Base-by-base conservation (phyloP, 352 stramenopile genomes). In the Phytophthora sp. region DNA sequence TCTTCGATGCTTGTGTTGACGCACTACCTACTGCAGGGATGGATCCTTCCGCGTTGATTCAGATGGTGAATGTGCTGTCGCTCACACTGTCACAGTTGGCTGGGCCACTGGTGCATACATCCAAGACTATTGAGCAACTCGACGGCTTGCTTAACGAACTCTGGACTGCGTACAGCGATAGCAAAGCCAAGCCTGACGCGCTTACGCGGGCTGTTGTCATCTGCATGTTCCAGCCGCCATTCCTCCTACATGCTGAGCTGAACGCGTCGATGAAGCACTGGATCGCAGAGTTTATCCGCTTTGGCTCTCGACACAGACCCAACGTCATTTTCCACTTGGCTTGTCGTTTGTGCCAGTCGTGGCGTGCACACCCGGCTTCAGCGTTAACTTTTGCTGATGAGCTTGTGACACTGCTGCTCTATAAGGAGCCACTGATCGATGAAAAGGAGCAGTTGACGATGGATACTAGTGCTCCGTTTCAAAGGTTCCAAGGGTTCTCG, bases 311-410 rank as follows among this genome's bases (percentile, higher is more conserved):
- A 5, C 68, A 91, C 36, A 74, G 87, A 5, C 87, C 87, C 3
- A 93, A 93, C 45, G 87, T 93, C 13, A 67, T 95, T 15, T 95
- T 90, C 67, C 87, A 95, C 73, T 42, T 95, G 24, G 50, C 77
- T 27, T 92, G 82, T 33, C 81, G 81, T 2, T 66, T 95, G 18
- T 84, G 69, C 5, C 83, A 90, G 61, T 69, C 84, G 31, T 93
- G 84, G 84, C 79, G 84, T 12, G 73, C 79, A 6, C 72, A 79
- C 9, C 87, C 84, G 3, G 44, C 58, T 0, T 57, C 77, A 11
- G 83, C 85, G 26, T 49, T 80, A 23, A 59, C 65, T 15, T 95
- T 89, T 55, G 60, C 75, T 4, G 79, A 90, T 16, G 85, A 94
- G 45, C 80, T 95, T 13, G 66, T 90, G n/a, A 55, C 74, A 27